Evolutionary conservation across 257 asterid genomes (phyloP).

Genomic region (Nicotiana knightiana): DNA sequence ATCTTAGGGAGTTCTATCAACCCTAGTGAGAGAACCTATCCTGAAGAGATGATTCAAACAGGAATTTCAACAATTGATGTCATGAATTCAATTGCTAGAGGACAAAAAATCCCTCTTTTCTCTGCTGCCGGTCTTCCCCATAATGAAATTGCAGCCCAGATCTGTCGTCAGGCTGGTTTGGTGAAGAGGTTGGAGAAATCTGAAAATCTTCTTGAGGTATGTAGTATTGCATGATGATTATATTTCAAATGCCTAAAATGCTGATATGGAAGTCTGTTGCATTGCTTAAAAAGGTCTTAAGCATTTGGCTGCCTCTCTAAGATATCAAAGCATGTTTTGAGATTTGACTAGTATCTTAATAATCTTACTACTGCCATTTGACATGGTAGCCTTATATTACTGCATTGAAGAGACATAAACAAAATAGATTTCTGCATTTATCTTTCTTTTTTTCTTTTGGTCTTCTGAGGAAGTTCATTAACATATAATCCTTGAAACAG

Average conservation of each 20-base stretch:
- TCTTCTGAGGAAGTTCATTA: neutral
- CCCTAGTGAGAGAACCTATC: conserved; percentile 99
- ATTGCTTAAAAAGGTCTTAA: neutral
- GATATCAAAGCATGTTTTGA: neutral
- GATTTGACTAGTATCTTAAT: neutral
- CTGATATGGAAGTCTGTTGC: neutral
- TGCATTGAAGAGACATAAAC: neutral
- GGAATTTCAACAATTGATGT: conserved; percentile 98
- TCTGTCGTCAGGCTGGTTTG: conserved; percentile 99
- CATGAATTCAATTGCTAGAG: conserved; percentile 98
- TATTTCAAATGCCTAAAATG: neutral
- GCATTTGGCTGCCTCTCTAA: neutral
- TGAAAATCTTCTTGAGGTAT: conserved; percentile 79
- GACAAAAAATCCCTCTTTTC: conserved; percentile 95
- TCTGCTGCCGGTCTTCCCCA: conserved; percentile 99
- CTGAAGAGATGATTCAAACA: conserved; percentile 97
- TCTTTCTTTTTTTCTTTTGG: neutral
- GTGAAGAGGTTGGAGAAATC: conserved; percentile 89
- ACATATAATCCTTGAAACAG: neutral
- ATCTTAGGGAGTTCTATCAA: conserved; percentile 90
- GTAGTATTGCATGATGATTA: neutral
- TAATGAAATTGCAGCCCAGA: conserved; percentile 98
- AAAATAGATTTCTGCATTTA: neutral
- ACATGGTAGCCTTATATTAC: neutral
- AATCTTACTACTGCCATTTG: neutral